phyloP scores from a whole-genome alignment of 192 early-diverging fungal species.

The Umbelopsis sp. region DNA sequence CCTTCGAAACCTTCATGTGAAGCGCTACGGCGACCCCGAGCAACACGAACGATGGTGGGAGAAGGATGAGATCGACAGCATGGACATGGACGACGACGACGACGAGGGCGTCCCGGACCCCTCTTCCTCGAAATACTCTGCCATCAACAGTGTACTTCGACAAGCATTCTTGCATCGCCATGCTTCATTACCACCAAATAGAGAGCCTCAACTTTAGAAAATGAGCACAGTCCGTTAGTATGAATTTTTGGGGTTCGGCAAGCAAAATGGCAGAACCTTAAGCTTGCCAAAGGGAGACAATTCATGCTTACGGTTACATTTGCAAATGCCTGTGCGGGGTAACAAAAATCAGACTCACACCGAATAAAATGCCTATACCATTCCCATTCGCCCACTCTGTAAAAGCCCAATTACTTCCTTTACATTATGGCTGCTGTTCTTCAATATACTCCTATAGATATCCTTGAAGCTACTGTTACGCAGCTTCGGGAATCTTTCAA shows the following conservation, averaged over 20 bases:
- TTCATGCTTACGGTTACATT: neutral
- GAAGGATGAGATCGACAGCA: neutral
- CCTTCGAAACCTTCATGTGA: slow-evolving; percentile 24
- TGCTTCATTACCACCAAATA: neutral
- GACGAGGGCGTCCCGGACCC: too few relatives aligned
- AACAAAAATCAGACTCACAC: neutral
- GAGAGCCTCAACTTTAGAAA: too few relatives aligned
- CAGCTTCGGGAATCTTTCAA: slow-evolving; percentile 47
- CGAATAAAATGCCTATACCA: neutral
- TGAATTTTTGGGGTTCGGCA: too few relatives aligned
- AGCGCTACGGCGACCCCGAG: slow-evolving; percentile 33
- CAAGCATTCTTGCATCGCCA: slow-evolving; percentile 31
- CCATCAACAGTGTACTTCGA: slow-evolving; percentile 29
- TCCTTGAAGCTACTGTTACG: slow-evolving; percentile 43
- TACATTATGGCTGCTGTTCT: slow-evolving; percentile 18
- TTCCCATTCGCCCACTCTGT: neutral
- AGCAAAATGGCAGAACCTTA: too few relatives aligned
- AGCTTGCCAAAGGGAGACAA: neutral
- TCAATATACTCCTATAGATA: slow-evolving; percentile 47
- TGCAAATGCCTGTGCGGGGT: slow-evolving; percentile 8
- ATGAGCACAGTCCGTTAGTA: too few relatives aligned
- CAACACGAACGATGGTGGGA: slow-evolving; percentile 26
- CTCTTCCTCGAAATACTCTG: neutral
- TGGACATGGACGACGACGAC: slow-evolving; percentile 6
- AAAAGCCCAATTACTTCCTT: neutral